These are phyloP conservation scores for Mycena amicta DNA, from an alignment of 768 basidiomycete species.

Conservation along the genomic window DNA sequence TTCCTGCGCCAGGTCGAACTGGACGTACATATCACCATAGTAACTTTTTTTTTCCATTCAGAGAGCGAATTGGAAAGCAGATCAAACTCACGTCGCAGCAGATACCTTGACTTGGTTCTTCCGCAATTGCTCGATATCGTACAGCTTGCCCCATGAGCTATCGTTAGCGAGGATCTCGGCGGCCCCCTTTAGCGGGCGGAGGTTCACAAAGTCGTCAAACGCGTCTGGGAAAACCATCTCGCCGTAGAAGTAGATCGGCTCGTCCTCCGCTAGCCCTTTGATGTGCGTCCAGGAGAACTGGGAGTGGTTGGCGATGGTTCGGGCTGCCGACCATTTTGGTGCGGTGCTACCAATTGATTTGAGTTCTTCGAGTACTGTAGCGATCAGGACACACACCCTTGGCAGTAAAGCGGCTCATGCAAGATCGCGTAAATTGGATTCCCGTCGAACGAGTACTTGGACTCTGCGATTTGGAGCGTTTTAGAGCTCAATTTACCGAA, in stretches of 20 bases:
- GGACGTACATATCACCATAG: conserved; percentile 46
- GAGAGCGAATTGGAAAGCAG: neutral
- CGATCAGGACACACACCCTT: conserved; percentile 38
- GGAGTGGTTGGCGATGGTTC: conserved; percentile 37
- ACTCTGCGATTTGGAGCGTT: conserved; percentile 41
- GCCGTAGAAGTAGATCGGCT: conserved; percentile 49
- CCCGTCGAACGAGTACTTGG: conserved; percentile 42
- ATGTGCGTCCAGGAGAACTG: conserved; percentile 48
- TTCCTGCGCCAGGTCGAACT: conserved; percentile 47
- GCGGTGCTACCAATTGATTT: conserved; percentile 34
- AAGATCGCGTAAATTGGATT: conserved; percentile 54
- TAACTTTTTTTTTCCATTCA: conserved; percentile 28
- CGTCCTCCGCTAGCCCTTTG: conserved; percentile 32
- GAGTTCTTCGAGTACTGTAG: neutral
- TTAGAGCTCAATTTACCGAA: conserved; percentile 49
- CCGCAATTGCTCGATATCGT: conserved; percentile 46
- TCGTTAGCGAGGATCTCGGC: conserved; percentile 51
- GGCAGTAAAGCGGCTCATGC: conserved; percentile 54
- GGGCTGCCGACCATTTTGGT: conserved; percentile 50
- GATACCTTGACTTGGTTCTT: conserved; percentile 53
- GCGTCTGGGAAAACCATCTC: conserved; percentile 56
- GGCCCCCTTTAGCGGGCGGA: conserved; percentile 50
- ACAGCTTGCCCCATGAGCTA: conserved; percentile 44
- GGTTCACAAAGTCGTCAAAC: conserved; percentile 51
- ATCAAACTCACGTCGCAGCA: conserved; percentile 48